Evolutionary conservation across 2,329 filamentous ascomycete species (phyloP).

Genomic region (Aspergillus neotritici): DNA sequence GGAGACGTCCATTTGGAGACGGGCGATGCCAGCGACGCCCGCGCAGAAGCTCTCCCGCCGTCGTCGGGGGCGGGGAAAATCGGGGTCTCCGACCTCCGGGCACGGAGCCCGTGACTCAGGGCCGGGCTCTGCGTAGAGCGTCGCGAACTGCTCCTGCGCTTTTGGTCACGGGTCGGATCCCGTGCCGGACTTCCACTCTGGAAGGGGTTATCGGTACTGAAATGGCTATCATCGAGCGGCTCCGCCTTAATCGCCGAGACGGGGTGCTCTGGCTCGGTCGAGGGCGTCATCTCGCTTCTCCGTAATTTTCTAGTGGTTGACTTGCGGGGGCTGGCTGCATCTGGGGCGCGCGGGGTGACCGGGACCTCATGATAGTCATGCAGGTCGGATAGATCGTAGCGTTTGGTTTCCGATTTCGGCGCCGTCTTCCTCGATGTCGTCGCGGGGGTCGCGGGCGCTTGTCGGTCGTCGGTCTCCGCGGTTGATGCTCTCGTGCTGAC

Average conservation of each 20-base stretch:
- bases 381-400: constrained; percentile 26
- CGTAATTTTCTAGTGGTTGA: constrained; percentile 49
- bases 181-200: constrained; percentile 73
- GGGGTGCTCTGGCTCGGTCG: constrained; percentile 32
- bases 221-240: constrained; percentile 57
- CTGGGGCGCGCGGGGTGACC: constrained; percentile 34
- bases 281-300: constrained; percentile 42
- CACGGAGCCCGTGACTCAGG: constrained; percentile 21
- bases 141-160: constrained; percentile 49
- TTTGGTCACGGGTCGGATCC: constrained; percentile 38
- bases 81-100: constrained; percentile 30
- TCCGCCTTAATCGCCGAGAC: constrained; percentile 41
- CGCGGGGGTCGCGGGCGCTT: constrained; percentile 22
- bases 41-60: constrained; percentile 49
- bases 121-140: constrained; percentile 30
- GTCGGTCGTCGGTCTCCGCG: constrained; percentile 31
- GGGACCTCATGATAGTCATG: constrained; percentile 28
- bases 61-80: constrained; percentile 46
- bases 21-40: constrained; percentile 55
- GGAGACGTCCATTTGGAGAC: constrained; percentile 31
- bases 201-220: constrained; percentile 88
- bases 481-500: constrained; percentile 44
- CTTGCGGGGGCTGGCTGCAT: constrained; percentile 30
- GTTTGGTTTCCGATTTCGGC: constrained; percentile 32
- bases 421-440: constrained; percentile 27